Evolutionary conservation across 1,139 yeast genomes (phyloP).

Genomic region (Sugiyamaella castrensis): DNA sequence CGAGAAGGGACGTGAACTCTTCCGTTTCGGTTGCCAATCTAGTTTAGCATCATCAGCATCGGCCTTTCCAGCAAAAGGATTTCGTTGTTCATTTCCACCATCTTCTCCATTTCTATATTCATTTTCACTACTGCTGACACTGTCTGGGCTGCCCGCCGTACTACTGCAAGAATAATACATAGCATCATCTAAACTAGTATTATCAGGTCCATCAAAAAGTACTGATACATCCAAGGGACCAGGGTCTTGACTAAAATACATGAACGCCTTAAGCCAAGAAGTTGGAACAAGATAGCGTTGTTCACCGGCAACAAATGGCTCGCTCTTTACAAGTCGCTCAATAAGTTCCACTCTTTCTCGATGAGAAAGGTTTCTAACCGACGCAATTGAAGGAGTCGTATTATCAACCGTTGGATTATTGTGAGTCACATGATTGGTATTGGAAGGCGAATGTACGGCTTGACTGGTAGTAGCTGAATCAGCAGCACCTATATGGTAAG

Average conservation of each 20-base stretch:
- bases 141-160: no score
- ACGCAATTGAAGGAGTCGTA: neutral
- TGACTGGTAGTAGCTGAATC: no score
- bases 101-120: neutral
- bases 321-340: neutral
- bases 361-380: neutral
- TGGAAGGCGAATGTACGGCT: no score
- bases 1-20: neutral
- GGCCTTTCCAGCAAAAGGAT: no score
- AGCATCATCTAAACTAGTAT: neutral
- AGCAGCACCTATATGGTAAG: no score
- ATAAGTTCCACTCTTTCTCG: neutral
- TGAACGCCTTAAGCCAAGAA: neutral
- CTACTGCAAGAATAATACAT: no score
- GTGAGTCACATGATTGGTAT: no score
- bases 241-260: neutral
- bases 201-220: neutral
- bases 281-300: neutral
- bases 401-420: no score
- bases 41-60: neutral
- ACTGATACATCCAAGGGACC: constrained; percentile 2
- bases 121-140: neutral
- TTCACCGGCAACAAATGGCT: neutral
- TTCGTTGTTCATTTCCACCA: neutral
- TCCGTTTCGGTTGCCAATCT: neutral